Conservation (phyloP, 371 early-diverging fungal genomes). For the Zancudomyces culisetae region DNA sequence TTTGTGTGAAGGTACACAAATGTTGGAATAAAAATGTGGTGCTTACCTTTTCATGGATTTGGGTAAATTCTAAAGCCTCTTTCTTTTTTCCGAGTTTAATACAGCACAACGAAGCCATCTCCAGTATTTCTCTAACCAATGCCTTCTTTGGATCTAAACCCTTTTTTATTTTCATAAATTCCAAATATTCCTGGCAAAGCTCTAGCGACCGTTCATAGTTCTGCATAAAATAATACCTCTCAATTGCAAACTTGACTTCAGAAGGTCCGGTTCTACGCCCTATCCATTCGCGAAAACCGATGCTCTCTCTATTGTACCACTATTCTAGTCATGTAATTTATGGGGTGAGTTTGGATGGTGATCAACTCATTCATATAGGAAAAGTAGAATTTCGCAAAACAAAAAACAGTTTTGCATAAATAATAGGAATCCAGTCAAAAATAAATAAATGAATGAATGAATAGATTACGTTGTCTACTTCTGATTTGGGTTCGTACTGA, state of each 20-base stretch:
- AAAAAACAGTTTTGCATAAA: too few relatives aligned
- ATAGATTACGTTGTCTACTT: background rate
- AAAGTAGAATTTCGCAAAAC: too few relatives aligned
- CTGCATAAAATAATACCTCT: conserved; percentile 11
- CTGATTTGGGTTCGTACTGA: background rate
- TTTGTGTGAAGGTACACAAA: too few relatives aligned
- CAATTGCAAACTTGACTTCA: conserved; percentile 14
- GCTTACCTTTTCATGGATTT: conserved; percentile 10
- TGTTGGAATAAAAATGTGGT: too few relatives aligned
- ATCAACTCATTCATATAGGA: too few relatives aligned
- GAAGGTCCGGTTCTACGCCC: conserved; percentile 8
- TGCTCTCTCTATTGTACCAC: conserved; percentile 13
- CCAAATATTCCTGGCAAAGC: conserved; percentile 9
- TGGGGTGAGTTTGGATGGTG: too few relatives aligned
- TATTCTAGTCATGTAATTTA: background rate
- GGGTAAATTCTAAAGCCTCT: conserved; percentile 8
- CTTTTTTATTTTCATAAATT: conserved; percentile 1
- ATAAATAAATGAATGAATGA: background rate
- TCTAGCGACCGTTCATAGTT: conserved; percentile 2
- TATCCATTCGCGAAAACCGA: conserved; percentile 5
- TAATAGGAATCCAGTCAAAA: background rate
- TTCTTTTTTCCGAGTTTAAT: conserved; percentile 5
- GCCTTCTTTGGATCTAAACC: conserved; percentile 6
- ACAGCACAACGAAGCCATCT: conserved; percentile 10
- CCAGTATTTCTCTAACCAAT: conserved; percentile 16